Base-by-base conservation (phyloP, 768 basidiomycete genomes). In the Rickenella mellea region DNA sequence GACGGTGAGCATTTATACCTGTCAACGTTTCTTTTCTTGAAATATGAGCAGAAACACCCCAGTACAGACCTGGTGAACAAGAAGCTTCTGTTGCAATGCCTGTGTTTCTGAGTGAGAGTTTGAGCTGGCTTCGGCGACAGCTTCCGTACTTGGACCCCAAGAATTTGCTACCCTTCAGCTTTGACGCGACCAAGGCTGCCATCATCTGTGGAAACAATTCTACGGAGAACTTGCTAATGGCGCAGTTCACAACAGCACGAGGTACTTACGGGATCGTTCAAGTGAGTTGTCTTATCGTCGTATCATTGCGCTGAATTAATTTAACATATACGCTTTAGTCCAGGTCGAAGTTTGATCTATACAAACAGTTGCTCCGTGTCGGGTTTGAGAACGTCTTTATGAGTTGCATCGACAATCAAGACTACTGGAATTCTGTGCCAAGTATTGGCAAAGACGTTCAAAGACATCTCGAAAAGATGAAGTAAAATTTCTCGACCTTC, bases 161-260 rank as follows among this genome's bases (percentile, higher is more conserved):
- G 50, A 87, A 92, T 54, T 62, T 92, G n/a, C 64, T 97, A 6
- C 94, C 94, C 2, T 58, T 96, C 44, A 86, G 89, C 20, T 69
- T 97, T 41, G 74, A 79, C 46, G 68, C 83, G n/a, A 65, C 68
- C 26, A 88, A 81, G 40, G 88, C 88, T 20, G 84, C 84, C 14
- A 76, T 98, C 36, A 75, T 85, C 15, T 72, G 82, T 15, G 94
- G 94, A 9, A 97, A 93, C 62, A 63, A 74, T 17, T 87, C 93
- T 0, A 96, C 90, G 0, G 83, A 85, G 0, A 82, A 69, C 52
- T 64, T 96, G 5, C 70, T 94, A 29, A 79, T 96, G 20, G 76
- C 78, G 0, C 87, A 91, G 54, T 96, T 93, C 51, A 68, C 74
- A 42, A 66, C 68, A n/a, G 80, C 78, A 1, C 67, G 78, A 31